A percentile compares a stretch with the other conserved stretches of the same genome.
Evolutionary conservation across 345 rosid genomes (phyloP).

Genomic region (Eucalyptus fibrosa): DNA sequence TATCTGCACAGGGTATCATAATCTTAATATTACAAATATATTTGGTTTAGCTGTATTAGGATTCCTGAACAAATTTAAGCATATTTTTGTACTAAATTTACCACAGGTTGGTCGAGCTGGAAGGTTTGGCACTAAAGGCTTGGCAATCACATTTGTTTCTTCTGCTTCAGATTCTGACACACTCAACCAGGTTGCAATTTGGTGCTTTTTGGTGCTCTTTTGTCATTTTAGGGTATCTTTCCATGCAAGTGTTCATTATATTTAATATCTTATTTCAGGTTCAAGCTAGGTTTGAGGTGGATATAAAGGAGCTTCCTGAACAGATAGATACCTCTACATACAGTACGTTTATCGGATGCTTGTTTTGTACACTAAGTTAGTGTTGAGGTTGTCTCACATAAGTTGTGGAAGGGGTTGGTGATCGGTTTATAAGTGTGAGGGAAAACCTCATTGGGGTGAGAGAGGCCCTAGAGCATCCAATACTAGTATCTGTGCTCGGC

Average conservation of each 20-base stretch:
- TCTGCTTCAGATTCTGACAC: constrained; percentile 86
- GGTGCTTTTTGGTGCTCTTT: background rate
- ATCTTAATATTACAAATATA: background rate
- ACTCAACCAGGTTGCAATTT: constrained; percentile 70
- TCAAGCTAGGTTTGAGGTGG: constrained; percentile 94
- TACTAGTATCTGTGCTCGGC: no score
- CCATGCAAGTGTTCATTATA: background rate
- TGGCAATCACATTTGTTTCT: constrained; percentile 91
- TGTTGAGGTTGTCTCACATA: background rate
- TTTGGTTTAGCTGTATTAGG: background rate
- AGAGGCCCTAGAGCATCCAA: no score
- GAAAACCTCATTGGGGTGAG: no score
- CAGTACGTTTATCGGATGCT: constrained; percentile 27
- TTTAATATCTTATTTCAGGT: constrained; percentile 28
- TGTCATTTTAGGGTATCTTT: background rate
- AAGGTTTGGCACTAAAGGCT: constrained; percentile 98
- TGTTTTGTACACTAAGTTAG: background rate
- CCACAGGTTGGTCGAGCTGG: constrained; percentile 96
- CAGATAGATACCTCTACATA: constrained; percentile 92
- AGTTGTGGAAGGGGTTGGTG: no score
- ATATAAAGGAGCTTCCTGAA: constrained; percentile 94
- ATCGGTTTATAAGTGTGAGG: no score
- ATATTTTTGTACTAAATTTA: background rate
- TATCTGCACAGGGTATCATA: constrained; percentile 78
- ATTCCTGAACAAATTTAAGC: background rate